Evolutionary conservation across 1,284 basidiomycete species (phyloP).

Genomic region (Takashimella tepidaria): DNA sequence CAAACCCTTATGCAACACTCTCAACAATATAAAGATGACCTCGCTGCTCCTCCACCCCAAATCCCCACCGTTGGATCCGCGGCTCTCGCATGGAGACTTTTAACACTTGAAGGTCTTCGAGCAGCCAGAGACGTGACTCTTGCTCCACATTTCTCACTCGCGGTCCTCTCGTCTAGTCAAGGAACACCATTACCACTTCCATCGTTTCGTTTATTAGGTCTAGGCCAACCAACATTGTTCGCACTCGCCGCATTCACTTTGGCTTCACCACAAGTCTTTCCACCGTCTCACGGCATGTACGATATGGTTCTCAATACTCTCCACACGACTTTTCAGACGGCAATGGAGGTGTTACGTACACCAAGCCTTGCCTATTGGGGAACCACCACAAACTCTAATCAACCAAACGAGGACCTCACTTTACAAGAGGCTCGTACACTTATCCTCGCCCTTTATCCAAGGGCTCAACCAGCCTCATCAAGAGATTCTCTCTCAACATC

Average conservation of each 20-base stretch:
- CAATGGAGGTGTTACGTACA: conserved; percentile 37
- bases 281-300: conserved; percentile 31
- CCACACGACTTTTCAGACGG: conserved; percentile 35
- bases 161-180: conserved; percentile 43
- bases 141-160: conserved; percentile 43
- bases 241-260: conserved; percentile 41
- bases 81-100: conserved; percentile 43
- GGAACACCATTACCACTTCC: conserved; percentile 41
- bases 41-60: conserved; percentile 38
- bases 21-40: conserved; percentile 40
- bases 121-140: conserved; percentile 45
- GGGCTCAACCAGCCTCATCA: conserved; percentile 19
- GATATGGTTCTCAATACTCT: conserved; percentile 35
- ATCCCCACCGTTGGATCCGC: conserved; percentile 34
- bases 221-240: conserved; percentile 41
- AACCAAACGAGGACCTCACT: conserved; percentile 37
- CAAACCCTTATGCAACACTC: conserved; percentile 40
- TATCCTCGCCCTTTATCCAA: conserved; percentile 43
- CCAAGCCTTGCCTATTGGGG: conserved; percentile 38
- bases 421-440: conserved; percentile 43
- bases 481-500: conserved; percentile 14
- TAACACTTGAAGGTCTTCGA: conserved; percentile 42
- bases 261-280: conserved; percentile 41
- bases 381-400: conserved; percentile 31
- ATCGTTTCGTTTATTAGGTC: conserved; percentile 40